Evolutionary conservation across 2,329 filamentous ascomycete genomes (phyloP).

Genomic region (Mariannaea elegans): DNA sequence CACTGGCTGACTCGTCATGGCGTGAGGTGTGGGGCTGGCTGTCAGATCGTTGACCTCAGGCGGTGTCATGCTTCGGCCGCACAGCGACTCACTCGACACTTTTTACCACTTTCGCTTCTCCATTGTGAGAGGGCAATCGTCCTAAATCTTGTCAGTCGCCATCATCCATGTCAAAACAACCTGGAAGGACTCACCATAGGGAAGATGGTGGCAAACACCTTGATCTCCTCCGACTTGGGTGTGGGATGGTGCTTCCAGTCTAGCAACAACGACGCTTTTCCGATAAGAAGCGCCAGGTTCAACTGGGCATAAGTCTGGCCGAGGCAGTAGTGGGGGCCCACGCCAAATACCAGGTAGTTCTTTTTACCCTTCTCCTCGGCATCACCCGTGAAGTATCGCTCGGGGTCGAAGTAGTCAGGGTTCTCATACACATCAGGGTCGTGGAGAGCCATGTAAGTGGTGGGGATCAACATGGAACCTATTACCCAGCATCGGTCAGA

Average conservation of each 20-base stretch:
- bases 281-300: constrained; percentile 88
- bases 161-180: background rate
- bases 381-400: constrained; percentile 89
- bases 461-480: constrained; percentile 93
- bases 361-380: constrained; percentile 87
- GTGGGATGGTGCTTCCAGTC: constrained; percentile 93
- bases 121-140: constrained; percentile 85
- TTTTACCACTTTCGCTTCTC: constrained; percentile 59
- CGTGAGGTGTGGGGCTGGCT: background rate
- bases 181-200: constrained; percentile 75
- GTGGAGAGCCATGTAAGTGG: constrained; percentile 88
- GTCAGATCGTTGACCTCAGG: constrained; percentile 8
- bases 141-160: constrained; percentile 61
- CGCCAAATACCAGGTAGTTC: constrained; percentile 97
- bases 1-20: constrained; percentile 1
- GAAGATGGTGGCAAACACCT: constrained; percentile 98
- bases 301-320: constrained; percentile 91
- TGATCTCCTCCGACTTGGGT: constrained; percentile 87
- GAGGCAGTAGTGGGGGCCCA: constrained; percentile 94
- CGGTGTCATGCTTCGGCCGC: constrained; percentile 18
- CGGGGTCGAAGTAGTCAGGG: constrained; percentile 88
- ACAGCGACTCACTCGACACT: constrained; percentile 11
- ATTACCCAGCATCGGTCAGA: constrained; percentile 27
- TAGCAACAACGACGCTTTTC: constrained; percentile 85
- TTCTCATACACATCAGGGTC: constrained; percentile 93